Evolutionary conservation across 2,329 filamentous ascomycete species (phyloP), one percentile per base, ranked within the genome.

Genomic region (Acrodontium crateriforme): DNA sequence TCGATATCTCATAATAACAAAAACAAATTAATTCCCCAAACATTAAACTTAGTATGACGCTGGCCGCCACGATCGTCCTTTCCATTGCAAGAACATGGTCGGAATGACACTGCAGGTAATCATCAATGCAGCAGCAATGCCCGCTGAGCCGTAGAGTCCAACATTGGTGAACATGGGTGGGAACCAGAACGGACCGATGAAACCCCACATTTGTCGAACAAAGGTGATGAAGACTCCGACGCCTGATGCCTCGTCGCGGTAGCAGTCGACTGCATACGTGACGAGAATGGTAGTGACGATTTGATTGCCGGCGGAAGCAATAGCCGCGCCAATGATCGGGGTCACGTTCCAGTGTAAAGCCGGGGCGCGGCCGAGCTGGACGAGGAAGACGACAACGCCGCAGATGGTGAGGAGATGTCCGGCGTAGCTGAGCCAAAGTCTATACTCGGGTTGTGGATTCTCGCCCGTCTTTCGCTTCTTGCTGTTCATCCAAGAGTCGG

Each of bases 211-310:
- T 32, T 67, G 63, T 6, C 69, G 55, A 2, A 71, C 59, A 29
- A 73, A 56, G 3, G 61, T 71, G 36, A 74, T 59, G 36, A 72
- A 73, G 0, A 71, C 67, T 2, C 69, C 70, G 11, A 74, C 58
- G 29, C 62, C 61, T 1, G 62, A 62, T 0, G 67, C 57, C 21
- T 69, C 58, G 16, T 65, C 54, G 2, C 53, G 58, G 35, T 70
- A 62, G 40, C 65, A 69, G 37, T 74, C 71, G 1, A 75, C 63
- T 0, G 68, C 63, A 42, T 72, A 74, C 0, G 71, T 73, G 14
- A 71, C 64, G 23, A 71, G 43, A 2, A 73, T 63, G 0, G 71
- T 74, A 1, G 70, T 74, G 10, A 73, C 58, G 22, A 75, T 63
- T 45, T 74, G 70, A 34, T 71, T 72, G 0, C 71, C 70, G 4